Evolutionary conservation across 148 eudicot species (phyloP).

Genomic region (Heliamphora exappendiculata): DNA sequence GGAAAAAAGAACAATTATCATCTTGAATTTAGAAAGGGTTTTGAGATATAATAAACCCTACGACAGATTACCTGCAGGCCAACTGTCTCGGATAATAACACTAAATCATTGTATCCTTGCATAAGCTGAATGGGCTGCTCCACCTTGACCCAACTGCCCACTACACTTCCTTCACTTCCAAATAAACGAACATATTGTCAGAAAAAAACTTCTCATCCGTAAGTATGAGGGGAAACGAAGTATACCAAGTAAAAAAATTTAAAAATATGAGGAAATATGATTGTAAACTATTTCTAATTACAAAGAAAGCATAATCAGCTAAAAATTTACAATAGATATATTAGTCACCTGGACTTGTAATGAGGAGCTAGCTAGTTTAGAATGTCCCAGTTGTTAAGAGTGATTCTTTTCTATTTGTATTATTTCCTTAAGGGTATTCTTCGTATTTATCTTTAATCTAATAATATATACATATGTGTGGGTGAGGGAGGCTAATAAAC

Average conservation of each 20-base stretch:
- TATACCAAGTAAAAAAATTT: background rate
- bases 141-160: constrained; percentile 73
- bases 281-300: background rate
- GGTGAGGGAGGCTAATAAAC: too few species aligned
- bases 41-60: background rate
- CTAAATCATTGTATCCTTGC: constrained; percentile 75
- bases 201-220: background rate
- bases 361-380: background rate
- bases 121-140: constrained; percentile 55
- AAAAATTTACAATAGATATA: background rate
- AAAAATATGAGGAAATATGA: background rate
- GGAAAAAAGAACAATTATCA: background rate
- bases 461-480: too few species aligned
- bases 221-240: background rate
- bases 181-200: constrained; percentile 4
- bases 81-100: constrained; percentile 68
- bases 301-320: background rate
- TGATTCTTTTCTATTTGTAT: too few species aligned
- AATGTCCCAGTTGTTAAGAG: background rate
- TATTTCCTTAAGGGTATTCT: too few species aligned
- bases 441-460: too few species aligned
- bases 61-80: constrained; percentile 76
- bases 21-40: background rate
- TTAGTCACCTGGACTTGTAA: background rate
- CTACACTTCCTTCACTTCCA: constrained; percentile 60